A percentile compares a stretch with the other conserved stretches of the same genome.
These are phyloP conservation scores for Paspalum vaginatum DNA, from an alignment of 176 grass and related monocot species.

Conservation along the genomic window DNA sequence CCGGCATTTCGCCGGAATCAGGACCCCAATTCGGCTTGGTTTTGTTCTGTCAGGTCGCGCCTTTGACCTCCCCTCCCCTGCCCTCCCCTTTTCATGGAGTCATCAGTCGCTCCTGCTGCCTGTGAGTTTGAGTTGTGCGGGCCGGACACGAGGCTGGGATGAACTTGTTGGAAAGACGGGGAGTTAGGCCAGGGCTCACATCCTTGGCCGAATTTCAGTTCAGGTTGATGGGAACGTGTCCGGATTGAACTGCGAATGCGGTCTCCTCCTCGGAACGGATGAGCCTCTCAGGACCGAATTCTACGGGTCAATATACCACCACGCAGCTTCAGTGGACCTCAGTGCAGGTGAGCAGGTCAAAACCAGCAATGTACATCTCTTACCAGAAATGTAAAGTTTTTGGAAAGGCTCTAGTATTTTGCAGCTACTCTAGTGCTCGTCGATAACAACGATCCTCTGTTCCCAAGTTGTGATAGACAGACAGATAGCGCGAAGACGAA, in stretches of 20 bases:
- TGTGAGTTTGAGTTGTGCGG: not conserved
- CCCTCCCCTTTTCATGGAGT: not conserved
- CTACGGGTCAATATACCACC: slow-evolving; percentile 6
- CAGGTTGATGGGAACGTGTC: slow-evolving; percentile 17
- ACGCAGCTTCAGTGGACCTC: not conserved
- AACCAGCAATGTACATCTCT: not conserved
- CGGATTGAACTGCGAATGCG: not conserved
- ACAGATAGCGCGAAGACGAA: not conserved
- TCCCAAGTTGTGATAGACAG: too few species aligned
- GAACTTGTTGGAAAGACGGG: not conserved
- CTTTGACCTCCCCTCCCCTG: slow-evolving; percentile 11
- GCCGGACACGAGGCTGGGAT: not conserved
- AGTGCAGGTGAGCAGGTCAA: not conserved
- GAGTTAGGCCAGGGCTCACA: slow-evolving; percentile 41
- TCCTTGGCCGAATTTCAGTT: slow-evolving; percentile 22
- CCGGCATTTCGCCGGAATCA: slow-evolving; percentile 38
- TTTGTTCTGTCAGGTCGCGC: slow-evolving; percentile 33
- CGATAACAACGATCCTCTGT: too few species aligned
- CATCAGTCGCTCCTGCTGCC: not conserved
- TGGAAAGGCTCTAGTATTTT: not conserved
- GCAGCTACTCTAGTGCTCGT: too few species aligned
- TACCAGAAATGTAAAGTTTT: not conserved
- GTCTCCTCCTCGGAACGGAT: not conserved
- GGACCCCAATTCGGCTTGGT: slow-evolving; percentile 25
- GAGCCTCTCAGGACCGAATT: not conserved